Base-by-base conservation (phyloP, 108 stramenopile genomes). In the Phaeodactylum tricornutum region DNA sequence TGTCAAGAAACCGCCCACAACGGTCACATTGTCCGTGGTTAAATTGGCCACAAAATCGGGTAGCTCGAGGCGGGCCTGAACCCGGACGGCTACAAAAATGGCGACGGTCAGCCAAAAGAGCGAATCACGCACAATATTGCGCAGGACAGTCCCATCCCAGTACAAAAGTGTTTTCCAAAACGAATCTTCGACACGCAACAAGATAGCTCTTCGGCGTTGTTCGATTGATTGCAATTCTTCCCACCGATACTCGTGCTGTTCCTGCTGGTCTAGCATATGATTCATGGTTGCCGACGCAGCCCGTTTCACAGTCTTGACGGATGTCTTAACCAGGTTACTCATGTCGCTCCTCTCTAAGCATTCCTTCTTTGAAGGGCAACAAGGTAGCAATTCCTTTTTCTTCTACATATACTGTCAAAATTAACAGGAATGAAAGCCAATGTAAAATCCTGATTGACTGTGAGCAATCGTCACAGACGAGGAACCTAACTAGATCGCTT, bases 41-140 rank as follows among this genome's bases (percentile, higher is more conserved):
- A 60, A 23, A 14, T 53, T 19, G 0, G 35, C 33, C 14, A 55
- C 39, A 12, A 19, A 42, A 0, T 65, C 64, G 19, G 61, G 63
- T 19, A 60, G 11, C 16, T 32, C 34, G 0, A 16, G 0, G 4
- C 66, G 29, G 15, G 65, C 62, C 15, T 6, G 44, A 24, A 64
- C 32, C 9, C 69, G 55, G 26, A 68, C 53, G 12, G 20, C 37
- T 31, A 61, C 14, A 43, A 57, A 69, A 8, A 66, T 43, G 0
- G 20, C 9, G n/a, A 77, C 39, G 15, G 71, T 77, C 1, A 52
- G 1, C 71, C 71, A 77, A 2, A 77, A 47, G 11, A 77, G 42
- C 21, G 59, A 27, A 56, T 64, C 62, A 1, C 14, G 6, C 3
- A 35, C 20, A 24, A 66, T 43, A 35, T 45, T 21, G n/a, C 7